These are phyloP conservation scores for Hyphopichia buzzinii DNA, from an alignment of 1,139 yeast species.

Conservation along the genomic window DNA sequence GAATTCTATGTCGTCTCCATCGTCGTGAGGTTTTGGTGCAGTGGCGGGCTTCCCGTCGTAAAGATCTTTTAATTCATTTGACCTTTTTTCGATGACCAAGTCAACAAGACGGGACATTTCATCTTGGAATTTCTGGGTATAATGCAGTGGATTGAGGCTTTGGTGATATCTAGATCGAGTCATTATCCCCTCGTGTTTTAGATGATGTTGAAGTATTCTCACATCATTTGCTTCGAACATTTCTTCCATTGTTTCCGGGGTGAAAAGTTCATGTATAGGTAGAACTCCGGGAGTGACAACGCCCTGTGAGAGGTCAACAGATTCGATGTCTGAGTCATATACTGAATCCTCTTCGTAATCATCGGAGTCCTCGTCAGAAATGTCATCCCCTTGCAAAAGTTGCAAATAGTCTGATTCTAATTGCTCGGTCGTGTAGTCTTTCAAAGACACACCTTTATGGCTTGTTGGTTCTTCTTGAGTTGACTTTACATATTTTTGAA, in stretches of 20 bases:
- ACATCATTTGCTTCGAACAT: constrained; percentile 23
- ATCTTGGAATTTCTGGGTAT: constrained; percentile 12
- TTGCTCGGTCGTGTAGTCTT: constrained; percentile 23
- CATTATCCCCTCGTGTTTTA: constrained; percentile 26
- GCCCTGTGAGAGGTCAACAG: constrained; percentile 6
- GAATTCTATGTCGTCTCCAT: constrained; percentile 8
- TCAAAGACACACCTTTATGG: constrained; percentile 16
- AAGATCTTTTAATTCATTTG: constrained; percentile 6
- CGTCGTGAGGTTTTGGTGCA: not conserved
- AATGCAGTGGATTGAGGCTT: constrained; percentile 7
- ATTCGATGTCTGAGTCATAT: constrained; percentile 17
- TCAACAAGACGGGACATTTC: constrained; percentile 24
- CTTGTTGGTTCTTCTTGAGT: constrained; percentile 2
- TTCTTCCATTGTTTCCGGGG: constrained; percentile 29
- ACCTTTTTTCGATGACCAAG: constrained; percentile 18
- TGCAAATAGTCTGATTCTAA: constrained; percentile 20
- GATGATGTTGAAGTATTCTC: constrained; percentile 34
- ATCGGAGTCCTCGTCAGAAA: constrained; percentile 50
- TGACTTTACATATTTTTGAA: constrained; percentile 20
- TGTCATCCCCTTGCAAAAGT: constrained; percentile 24
- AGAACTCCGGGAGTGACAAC: constrained; percentile 4
- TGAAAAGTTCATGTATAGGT: constrained; percentile 27
- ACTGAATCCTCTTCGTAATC: constrained; percentile 31
- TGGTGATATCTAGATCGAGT: constrained; percentile 43
- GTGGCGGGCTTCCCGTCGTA: constrained; percentile 2